A percentile compares a stretch with the other conserved stretches of the same genome.
These are phyloP conservation scores for Penstemon davidsonii DNA, from an alignment of 257 asterid genomes.

Conservation along the genomic window DNA sequence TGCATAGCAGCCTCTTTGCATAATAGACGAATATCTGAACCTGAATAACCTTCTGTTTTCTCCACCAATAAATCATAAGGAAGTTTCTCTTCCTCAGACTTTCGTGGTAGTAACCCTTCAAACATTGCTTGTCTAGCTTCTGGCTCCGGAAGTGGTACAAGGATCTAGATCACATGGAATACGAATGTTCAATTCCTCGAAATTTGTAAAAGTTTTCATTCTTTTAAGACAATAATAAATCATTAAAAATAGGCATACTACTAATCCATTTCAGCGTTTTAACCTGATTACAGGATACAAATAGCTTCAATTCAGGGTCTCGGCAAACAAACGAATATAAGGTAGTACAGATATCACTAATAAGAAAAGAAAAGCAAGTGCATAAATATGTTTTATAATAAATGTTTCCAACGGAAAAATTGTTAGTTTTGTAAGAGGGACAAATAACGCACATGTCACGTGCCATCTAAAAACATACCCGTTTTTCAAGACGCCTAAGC, in stretches of 20 bases:
- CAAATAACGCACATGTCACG: neutral
- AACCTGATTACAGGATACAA: no score
- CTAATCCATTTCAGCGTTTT: no score
- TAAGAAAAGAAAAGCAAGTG: no score
- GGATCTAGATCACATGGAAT: slow-evolving; percentile 55
- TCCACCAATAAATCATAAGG: slow-evolving; percentile 82
- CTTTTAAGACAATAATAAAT: no score
- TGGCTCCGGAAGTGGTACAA: slow-evolving; percentile 94
- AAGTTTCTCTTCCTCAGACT: slow-evolving; percentile 43
- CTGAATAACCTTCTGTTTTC: slow-evolving; percentile 76
- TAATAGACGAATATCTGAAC: slow-evolving; percentile 86
- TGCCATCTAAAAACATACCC: slow-evolving; percentile 47
- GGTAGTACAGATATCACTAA: no score
- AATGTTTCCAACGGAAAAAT: no score
- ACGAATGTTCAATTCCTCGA: slow-evolving; percentile 14
- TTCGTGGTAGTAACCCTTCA: slow-evolving; percentile 69
- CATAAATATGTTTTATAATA: no score
- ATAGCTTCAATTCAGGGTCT: no score
- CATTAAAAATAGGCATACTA: no score
- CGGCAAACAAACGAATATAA: no score
- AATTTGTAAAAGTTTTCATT: no score
- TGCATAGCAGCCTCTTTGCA: slow-evolving; percentile 99
- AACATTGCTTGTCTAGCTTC: slow-evolving; percentile 94
- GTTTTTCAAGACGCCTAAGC: slow-evolving; percentile 98
- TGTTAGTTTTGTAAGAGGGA: no score